A percentile compares a stretch with the other conserved stretches of the same genome.
Conservation (phyloP, 148 eudicot species). For the Vaccinium myrtillus region DNA sequence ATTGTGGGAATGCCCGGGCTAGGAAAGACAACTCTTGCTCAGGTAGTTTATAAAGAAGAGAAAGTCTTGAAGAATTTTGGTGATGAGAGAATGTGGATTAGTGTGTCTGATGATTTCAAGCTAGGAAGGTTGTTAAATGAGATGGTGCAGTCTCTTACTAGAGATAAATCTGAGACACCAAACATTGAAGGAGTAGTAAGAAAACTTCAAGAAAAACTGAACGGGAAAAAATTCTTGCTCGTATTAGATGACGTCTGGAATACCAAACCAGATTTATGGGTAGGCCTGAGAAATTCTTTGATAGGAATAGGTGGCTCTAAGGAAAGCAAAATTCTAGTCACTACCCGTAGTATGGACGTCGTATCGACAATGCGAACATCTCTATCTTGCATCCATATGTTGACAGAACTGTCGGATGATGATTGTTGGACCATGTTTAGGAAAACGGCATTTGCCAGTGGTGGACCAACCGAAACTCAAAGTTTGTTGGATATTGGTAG, state of each 20-base stretch:
- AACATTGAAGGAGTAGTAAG: background rate
- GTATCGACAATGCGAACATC: background rate
- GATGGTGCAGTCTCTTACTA: conserved; percentile 1
- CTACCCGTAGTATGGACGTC: background rate
- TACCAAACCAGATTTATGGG: background rate
- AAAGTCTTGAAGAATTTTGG: background rate
- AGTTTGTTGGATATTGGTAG: background rate
- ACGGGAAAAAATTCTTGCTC: conserved; percentile 16
- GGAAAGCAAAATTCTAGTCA: background rate
- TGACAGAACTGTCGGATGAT: background rate
- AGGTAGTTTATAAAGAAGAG: background rate
- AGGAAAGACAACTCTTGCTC: background rate
- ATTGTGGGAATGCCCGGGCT: background rate
- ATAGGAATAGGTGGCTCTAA: background rate
- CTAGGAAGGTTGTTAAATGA: background rate
- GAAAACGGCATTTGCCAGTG: background rate
- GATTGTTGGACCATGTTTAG: background rate
- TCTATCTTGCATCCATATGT: background rate
- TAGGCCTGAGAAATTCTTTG: background rate
- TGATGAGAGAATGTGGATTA: too few relatives aligned
- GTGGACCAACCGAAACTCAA: background rate
- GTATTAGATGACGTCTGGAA: conserved; percentile 24
- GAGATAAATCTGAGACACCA: too few relatives aligned
- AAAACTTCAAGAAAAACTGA: background rate
- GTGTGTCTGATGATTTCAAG: too few relatives aligned